Conservation (phyloP, 2,329 filamentous ascomycete species). For the Myriosclerotinia scirpicola region DNA sequence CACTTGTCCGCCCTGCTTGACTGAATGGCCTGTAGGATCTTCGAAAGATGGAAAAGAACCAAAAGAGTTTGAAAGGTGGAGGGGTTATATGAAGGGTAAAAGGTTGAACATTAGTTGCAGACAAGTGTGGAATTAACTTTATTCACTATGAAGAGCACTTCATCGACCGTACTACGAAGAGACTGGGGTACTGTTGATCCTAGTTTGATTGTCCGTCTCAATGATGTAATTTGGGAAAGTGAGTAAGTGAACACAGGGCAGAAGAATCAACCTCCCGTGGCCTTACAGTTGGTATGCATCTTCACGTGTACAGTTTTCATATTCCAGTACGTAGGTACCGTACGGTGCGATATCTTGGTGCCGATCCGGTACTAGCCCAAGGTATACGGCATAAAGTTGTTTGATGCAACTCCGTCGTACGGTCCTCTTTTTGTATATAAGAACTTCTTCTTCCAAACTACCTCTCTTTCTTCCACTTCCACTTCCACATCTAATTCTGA, state of each 20-base stretch:
- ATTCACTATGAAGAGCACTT: not conserved
- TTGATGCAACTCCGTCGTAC: not conserved
- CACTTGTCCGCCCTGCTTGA: conserved; percentile 75
- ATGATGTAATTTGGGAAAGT: not conserved
- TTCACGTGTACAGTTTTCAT: not conserved
- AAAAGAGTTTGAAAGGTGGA: conserved; percentile 61
- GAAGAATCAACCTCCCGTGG: not conserved
- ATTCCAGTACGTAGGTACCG: not conserved
- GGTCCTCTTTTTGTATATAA: not conserved
- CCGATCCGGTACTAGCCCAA: not conserved
- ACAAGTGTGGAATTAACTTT: conserved; percentile 63
- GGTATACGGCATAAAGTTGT: not conserved
- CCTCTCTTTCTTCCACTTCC: too few species aligned
- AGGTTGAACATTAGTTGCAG: conserved; percentile 91
- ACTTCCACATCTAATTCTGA: not conserved
- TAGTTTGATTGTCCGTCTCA: not conserved
- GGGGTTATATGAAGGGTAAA: conserved; percentile 84
- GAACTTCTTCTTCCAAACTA: not conserved
- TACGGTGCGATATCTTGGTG: not conserved
- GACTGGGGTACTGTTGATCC: not conserved
- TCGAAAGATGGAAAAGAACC: conserved; percentile 43
- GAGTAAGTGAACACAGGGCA: not conserved
- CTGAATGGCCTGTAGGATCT: conserved; percentile 66
- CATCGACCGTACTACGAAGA: not conserved
- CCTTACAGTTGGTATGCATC: not conserved